Percentiles rank a stretch among this genome's conserved stretches.
Evolutionary conservation across 345 rosid genomes (phyloP).

Genomic region (Syzygium jambos): DNA sequence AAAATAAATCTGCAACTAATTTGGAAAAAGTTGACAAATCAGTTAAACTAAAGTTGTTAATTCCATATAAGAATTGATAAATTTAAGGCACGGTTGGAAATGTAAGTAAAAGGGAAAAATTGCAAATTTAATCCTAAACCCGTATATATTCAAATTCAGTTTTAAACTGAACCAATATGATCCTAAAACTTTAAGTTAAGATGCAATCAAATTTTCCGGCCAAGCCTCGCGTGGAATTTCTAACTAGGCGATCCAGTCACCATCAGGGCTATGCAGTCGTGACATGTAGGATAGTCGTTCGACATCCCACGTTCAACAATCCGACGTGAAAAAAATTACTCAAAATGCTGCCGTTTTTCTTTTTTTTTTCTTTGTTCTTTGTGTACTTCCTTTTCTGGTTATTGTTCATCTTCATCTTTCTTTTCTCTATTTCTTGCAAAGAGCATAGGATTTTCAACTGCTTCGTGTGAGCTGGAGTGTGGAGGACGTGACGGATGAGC

Average conservation of each 20-base stretch:
- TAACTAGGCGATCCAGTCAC: neutral
- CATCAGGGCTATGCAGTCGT: neutral
- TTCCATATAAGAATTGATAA: neutral
- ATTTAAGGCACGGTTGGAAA: neutral
- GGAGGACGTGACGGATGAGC: neutral
- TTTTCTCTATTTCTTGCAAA: neutral
- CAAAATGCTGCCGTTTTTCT: neutral
- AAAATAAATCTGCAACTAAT: neutral
- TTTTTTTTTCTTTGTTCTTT: too few relatives aligned
- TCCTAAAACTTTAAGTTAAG: neutral
- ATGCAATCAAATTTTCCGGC: neutral
- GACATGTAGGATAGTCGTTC: neutral
- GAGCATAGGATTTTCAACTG: neutral
- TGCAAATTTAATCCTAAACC: neutral
- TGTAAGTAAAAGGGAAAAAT: neutral
- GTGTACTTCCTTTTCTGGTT: too few relatives aligned
- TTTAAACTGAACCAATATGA: neutral
- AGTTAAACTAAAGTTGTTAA: neutral
- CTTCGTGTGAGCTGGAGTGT: neutral
- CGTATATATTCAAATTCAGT: neutral
- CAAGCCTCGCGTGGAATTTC: neutral
- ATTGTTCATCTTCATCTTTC: too few relatives aligned
- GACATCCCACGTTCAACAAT: neutral
- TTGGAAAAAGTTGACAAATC: neutral
- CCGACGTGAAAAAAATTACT: neutral